Evolutionary conservation across 345 rosid species (phyloP).

Genomic region (Euphorbia lathyris): DNA sequence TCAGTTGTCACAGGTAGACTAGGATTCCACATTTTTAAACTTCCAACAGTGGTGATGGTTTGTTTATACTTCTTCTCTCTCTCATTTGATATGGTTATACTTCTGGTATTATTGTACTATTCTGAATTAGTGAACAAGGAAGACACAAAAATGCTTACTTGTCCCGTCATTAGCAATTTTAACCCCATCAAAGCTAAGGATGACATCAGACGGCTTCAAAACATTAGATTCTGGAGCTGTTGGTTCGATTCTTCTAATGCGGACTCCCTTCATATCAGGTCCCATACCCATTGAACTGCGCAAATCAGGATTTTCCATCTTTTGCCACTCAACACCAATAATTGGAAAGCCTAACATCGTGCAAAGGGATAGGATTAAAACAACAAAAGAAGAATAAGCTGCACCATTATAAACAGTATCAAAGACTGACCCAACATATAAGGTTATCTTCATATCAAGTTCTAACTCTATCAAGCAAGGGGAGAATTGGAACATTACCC

Average conservation of each 20-base stretch:
- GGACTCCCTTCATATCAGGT: slow-evolving; percentile 82
- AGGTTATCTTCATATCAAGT: neutral
- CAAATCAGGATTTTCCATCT: slow-evolving; percentile 95
- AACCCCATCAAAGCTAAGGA: slow-evolving; percentile 82
- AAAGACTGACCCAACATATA: neutral
- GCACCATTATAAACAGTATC: neutral
- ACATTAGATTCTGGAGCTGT: slow-evolving; percentile 81
- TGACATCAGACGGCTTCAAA: slow-evolving; percentile 78
- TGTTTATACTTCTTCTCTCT: no score
- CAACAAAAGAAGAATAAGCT: neutral
- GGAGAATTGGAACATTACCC: neutral
- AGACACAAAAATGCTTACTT: slow-evolving; percentile 36
- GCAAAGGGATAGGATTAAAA: slow-evolving; percentile 13
- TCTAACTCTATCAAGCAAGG: neutral
- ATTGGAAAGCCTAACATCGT: slow-evolving; percentile 66
- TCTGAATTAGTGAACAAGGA: no score
- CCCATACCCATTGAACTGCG: slow-evolving; percentile 79
- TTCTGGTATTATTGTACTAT: no score
- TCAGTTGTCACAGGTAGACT: no score
- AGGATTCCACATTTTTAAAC: no score
- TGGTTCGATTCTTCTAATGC: slow-evolving; percentile 89
- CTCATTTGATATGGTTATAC: no score
- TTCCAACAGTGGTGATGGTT: no score
- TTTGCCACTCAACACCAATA: slow-evolving; percentile 98
- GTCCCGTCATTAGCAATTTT: slow-evolving; percentile 96